Conservation (phyloP, 345 rosid species). For the Rhodomyrtus tomentosa region DNA sequence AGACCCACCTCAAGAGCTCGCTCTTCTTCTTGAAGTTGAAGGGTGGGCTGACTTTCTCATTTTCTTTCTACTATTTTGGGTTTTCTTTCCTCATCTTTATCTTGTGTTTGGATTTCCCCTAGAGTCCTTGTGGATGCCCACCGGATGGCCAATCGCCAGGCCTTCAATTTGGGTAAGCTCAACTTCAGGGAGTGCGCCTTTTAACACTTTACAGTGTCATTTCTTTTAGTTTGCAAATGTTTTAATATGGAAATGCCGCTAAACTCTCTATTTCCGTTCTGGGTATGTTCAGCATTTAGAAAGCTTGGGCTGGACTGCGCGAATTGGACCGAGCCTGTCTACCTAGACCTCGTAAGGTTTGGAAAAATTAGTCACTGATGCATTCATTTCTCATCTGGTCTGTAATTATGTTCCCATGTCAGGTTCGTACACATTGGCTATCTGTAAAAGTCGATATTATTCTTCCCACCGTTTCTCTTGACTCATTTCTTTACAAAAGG, state of each 20-base stretch:
- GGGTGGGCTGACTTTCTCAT: conserved; percentile 32
- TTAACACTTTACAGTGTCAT: background rate
- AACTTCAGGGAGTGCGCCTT: background rate
- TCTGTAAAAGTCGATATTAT: background rate
- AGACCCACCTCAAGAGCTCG: conserved; percentile 43
- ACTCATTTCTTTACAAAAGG: no score
- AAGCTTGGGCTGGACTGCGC: conserved; percentile 98
- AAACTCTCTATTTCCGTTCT: background rate
- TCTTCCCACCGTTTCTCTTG: no score
- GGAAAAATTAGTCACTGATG: background rate
- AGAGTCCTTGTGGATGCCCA: conserved; percentile 86
- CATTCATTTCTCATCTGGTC: background rate
- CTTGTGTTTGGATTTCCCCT: background rate
- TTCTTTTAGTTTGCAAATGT: background rate
- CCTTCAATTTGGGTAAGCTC: conserved; percentile 67
- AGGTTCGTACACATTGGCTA: background rate
- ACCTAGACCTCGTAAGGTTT: conserved; percentile 68
- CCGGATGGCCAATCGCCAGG: conserved; percentile 68
- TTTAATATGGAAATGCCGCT: background rate
- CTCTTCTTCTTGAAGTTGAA: conserved; percentile 83
- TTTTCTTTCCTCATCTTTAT: background rate
- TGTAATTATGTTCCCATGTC: background rate
- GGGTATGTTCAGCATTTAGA: conserved; percentile 49
- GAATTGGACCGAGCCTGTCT: conserved; percentile 83
- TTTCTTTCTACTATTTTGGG: background rate